phyloP scores from a whole-genome alignment of 1,284 basidiomycete species.

The Grifola frondosa region DNA sequence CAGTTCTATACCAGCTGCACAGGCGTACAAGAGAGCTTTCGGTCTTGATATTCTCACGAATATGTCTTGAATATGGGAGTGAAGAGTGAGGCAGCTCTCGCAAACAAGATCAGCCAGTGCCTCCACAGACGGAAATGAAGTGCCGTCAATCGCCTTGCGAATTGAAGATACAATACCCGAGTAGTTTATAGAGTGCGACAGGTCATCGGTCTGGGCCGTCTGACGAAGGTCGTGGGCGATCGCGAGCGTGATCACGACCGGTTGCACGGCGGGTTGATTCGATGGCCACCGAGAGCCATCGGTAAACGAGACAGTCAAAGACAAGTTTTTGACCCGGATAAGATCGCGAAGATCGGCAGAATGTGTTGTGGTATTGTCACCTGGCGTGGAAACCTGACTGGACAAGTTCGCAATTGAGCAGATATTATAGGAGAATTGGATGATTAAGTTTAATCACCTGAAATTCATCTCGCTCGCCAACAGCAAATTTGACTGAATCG shows the following conservation, averaged over 20 bases:
- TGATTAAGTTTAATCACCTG: too few relatives aligned
- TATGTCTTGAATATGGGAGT: slow-evolving; percentile 38
- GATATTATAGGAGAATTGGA: too few relatives aligned
- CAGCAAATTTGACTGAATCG: too few relatives aligned
- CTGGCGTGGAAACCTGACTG: slow-evolving; percentile 2
- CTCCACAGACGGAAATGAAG: slow-evolving; percentile 42
- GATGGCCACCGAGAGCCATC: slow-evolving; percentile 46
- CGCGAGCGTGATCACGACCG: slow-evolving; percentile 54
- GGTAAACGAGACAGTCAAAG: slow-evolving; percentile 38
- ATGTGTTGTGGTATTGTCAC: slow-evolving; percentile 8
- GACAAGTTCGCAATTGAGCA: too few relatives aligned
- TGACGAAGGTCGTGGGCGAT: slow-evolving; percentile 55
- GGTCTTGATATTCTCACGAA: slow-evolving; percentile 47
- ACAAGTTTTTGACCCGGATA: slow-evolving; percentile 50
- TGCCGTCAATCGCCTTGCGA: slow-evolving; percentile 26
- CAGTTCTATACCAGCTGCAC: slow-evolving; percentile 44
- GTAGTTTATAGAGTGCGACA: slow-evolving; percentile 62
- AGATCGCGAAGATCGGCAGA: slow-evolving; percentile 30
- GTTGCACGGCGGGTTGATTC: slow-evolving; percentile 45
- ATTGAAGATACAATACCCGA: slow-evolving; percentile 43
- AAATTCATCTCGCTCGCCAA: too few relatives aligned
- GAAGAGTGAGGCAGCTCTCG: slow-evolving; percentile 39
- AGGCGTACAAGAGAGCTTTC: slow-evolving; percentile 54
- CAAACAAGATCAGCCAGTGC: slow-evolving; percentile 43
- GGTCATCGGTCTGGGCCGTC: slow-evolving; percentile 56